Evolutionary conservation across 768 basidiomycete genomes (phyloP).

Genomic region (Pholiota conissans): DNA sequence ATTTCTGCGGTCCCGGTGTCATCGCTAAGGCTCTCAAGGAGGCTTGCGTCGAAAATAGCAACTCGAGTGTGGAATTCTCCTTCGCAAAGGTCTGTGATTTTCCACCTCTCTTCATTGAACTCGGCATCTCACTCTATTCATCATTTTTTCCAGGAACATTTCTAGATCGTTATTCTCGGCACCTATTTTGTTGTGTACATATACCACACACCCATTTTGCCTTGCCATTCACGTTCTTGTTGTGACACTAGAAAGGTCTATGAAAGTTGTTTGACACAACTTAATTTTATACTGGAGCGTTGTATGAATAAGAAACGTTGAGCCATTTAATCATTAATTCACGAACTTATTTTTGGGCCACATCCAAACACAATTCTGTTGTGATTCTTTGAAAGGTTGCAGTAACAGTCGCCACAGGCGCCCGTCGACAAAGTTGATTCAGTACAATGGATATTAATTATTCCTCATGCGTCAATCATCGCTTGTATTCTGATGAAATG

Average conservation of each 20-base stretch:
- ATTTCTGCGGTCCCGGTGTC: conserved; percentile 82
- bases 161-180: conserved; percentile 34
- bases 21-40: conserved; percentile 79
- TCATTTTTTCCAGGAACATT: conserved; percentile 50
- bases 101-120: not conserved
- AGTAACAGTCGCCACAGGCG: no score
- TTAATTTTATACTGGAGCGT: not conserved
- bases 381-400: no score
- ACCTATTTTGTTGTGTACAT: conserved; percentile 1
- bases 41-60: conserved; percentile 58
- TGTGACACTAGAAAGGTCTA: conserved; percentile 1
- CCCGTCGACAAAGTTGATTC: no score
- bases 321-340: not conserved
- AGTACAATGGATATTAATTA: no score
- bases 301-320: not conserved
- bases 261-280: not conserved
- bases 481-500: no score
- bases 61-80: conserved; percentile 63
- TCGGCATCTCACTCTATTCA: not conserved
- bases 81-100: conserved; percentile 68
- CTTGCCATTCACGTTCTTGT: conserved; percentile 7
- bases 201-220: not conserved
- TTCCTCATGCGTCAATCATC: no score
- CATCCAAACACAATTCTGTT: no score
- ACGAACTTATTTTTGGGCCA: not conserved